Evolutionary conservation across 1,284 basidiomycete species (phyloP).

Genomic region (Vanrija humicola): DNA sequence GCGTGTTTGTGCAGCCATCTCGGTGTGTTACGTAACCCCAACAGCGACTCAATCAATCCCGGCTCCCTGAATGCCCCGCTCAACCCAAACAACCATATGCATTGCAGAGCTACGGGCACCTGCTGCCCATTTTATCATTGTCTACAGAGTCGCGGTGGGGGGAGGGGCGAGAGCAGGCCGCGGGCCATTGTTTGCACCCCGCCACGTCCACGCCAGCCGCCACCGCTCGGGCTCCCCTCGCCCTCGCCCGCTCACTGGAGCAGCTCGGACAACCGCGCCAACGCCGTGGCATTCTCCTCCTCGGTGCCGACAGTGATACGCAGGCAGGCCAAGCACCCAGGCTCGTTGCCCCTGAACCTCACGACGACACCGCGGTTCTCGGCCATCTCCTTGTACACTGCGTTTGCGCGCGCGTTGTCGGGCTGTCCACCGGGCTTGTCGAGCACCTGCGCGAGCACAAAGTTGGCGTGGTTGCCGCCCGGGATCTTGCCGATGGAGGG

Average conservation of each 20-base stretch:
- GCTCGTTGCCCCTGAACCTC: constrained; percentile 78
- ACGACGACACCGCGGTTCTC: constrained; percentile 85
- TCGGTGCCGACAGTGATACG: constrained; percentile 85
- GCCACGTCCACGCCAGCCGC: no score
- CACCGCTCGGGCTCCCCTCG: no score
- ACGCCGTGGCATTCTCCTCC: constrained; percentile 67
- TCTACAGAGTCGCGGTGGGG: no score
- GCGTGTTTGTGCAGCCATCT: constrained; percentile 11
- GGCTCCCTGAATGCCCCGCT: no score
- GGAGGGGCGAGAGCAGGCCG: no score
- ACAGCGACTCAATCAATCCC: not conserved
- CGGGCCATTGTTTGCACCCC: no score
- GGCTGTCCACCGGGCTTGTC: constrained; percentile 54
- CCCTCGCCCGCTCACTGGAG: constrained; percentile 16
- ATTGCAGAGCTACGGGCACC: no score
- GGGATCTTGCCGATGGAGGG: constrained; percentile 67
- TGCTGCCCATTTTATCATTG: no score
- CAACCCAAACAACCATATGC: no score
- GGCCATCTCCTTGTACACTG: constrained; percentile 78
- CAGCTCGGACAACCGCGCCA: constrained; percentile 40
- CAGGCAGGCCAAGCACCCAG: constrained; percentile 82
- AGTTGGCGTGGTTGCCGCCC: constrained; percentile 88
- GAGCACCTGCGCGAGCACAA: constrained; percentile 77
- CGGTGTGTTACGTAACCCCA: constrained; percentile 7
- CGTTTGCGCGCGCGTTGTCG: constrained; percentile 66